Evolutionary conservation across 2,329 filamentous ascomycete species (phyloP), one percentile per base, ranked within the genome.

Genomic region (Cercospora berteroae): DNA sequence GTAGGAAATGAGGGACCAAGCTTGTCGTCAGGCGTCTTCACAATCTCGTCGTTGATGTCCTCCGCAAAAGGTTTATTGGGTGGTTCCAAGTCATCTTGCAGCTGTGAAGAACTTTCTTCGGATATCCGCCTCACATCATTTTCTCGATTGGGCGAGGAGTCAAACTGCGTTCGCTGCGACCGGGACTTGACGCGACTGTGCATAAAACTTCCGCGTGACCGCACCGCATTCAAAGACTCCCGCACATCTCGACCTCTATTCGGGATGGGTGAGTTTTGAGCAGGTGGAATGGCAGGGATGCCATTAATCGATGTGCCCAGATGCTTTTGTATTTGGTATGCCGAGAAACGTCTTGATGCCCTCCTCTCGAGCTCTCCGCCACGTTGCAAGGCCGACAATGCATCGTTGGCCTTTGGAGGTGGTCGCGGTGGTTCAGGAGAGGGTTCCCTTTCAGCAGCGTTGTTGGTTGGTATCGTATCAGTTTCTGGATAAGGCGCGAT

Each of bases 251-350:
- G 86, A 31, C 93, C 93, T 69, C 94, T 86, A 76, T 97, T 97
- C 5, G 94, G 94, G 70, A 94, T 86, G 1, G 92, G 92, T 4
- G 90, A 90, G 69, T 89, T 93, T 76, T 96, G 93, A 18, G 84
- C 79, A 5, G 91, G 84, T 27, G 94, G 93, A 20, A 98, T 87
- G 76, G 96, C 91, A 6, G 94, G 93, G 16, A 98, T 90, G 20
- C 92, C 93, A 79, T 89, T 93, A 16, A 91, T 86, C 44, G 90
- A 89, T 16, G 89, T 87, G 10, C 94, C 94, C 1, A 98, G 83
- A 74, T 97, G 93, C 77, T 97, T 98, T 56, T 93, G 92, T 73
- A 99, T 96, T 76, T 99, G 95, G 77, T 98, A 99, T 63, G 93
- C 91, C 1, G 95, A 98, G 77, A 98, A 99, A 75, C 95, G 86